A percentile compares a stretch with the other conserved stretches of the same genome.
These are phyloP conservation scores for Aureobasidium subglaciale DNA, from an alignment of 2,329 filamentous ascomycete species.

Conservation along the genomic window DNA sequence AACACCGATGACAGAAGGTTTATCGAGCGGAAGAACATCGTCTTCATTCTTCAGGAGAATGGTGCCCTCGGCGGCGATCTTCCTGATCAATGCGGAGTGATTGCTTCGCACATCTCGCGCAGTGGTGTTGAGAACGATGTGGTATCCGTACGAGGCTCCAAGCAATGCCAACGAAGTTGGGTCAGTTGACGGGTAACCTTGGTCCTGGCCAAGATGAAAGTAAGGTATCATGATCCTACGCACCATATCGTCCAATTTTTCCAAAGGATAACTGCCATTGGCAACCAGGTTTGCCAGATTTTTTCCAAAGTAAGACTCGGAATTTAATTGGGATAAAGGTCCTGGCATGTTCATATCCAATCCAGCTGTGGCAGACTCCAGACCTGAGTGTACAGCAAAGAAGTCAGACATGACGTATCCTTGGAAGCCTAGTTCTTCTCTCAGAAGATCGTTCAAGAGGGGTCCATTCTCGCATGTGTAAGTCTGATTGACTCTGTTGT, in stretches of 20 bases:
- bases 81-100: slow-evolving; percentile 65
- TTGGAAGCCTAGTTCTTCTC: slow-evolving; percentile 63
- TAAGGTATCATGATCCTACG: slow-evolving; percentile 39
- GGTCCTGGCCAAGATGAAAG: slow-evolving; percentile 44
- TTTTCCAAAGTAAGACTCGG: slow-evolving; percentile 19
- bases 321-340: slow-evolving; percentile 18
- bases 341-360: slow-evolving; percentile 63
- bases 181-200: slow-evolving; percentile 34
- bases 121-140: slow-evolving; percentile 54
- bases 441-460: slow-evolving; percentile 57
- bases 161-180: slow-evolving; percentile 39
- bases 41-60: slow-evolving; percentile 42
- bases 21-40: slow-evolving; percentile 37
- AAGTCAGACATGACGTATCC: slow-evolving; percentile 63
- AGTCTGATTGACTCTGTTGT: slow-evolving; percentile 68
- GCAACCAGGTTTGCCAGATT: slow-evolving; percentile 22
- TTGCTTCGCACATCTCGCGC: slow-evolving; percentile 72
- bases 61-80: slow-evolving; percentile 46
- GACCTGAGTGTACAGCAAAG: slow-evolving; percentile 56
- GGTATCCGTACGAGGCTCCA: slow-evolving; percentile 53
- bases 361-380: slow-evolving; percentile 50
- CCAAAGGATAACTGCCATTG: slow-evolving; percentile 25
- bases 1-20: slow-evolving; percentile 43
- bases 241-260: slow-evolving; percentile 36
- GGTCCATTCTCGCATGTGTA: slow-evolving; percentile 55